A percentile compares a stretch with the other conserved stretches of the same genome.
Evolutionary conservation across 208 protist genomes (phyloP).

Genomic region (Phytomonas sp.): DNA sequence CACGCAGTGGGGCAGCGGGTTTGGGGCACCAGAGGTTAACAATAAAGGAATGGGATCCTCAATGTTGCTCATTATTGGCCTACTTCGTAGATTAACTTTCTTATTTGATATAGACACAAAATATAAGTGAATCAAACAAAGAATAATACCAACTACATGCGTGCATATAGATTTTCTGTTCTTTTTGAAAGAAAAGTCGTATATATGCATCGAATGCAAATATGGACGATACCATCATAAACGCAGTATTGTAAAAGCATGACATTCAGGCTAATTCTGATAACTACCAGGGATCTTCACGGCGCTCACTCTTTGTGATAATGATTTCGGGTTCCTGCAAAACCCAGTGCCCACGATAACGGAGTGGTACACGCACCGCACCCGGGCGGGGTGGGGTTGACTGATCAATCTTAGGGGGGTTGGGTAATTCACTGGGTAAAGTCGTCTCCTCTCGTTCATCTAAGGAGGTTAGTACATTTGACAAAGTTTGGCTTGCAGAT

Average conservation of each 20-base stretch:
- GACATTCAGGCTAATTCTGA: background rate
- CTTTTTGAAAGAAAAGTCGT: background rate
- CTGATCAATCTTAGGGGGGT: slow-evolving; percentile 58
- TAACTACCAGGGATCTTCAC: slow-evolving; percentile 76
- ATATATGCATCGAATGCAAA: slow-evolving; percentile 3
- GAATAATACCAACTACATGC: background rate
- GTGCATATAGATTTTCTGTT: background rate
- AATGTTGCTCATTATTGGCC: background rate
- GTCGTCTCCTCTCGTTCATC: slow-evolving; percentile 47
- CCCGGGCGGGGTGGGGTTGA: slow-evolving; percentile 26
- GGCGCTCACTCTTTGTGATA: slow-evolving; percentile 64
- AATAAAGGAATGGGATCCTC: slow-evolving; percentile 20
- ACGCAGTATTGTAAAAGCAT: background rate
- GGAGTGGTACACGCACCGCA: slow-evolving; percentile 41
- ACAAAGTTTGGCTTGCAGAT: background rate
- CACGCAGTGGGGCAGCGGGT: background rate
- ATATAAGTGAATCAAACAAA: background rate
- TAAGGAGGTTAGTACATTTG: slow-evolving; percentile 14
- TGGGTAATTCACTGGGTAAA: slow-evolving; percentile 67
- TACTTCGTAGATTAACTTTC: background rate
- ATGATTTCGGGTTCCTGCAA: slow-evolving; percentile 82
- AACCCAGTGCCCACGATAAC: slow-evolving; percentile 79
- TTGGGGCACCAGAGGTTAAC: slow-evolving; percentile 23
- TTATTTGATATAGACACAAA: background rate
- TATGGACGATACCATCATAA: slow-evolving; percentile 2